Percentiles rank a stretch among this genome's conserved stretches.
Conservation (phyloP, 768 basidiomycete species). For the Boletus sp. region DNA sequence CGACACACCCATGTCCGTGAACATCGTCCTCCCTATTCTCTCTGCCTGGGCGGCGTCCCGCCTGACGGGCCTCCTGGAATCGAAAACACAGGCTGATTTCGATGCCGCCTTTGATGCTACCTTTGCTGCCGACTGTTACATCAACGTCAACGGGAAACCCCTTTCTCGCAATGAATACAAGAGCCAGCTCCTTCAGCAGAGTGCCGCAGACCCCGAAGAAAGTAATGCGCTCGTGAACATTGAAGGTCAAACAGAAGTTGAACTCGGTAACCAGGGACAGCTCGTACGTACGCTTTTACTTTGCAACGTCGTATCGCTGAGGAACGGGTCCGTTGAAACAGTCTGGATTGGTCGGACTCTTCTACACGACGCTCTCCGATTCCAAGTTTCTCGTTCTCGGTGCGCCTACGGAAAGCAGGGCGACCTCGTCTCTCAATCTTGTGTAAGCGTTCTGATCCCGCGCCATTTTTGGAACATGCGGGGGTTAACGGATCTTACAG, state of each 20-base stretch:
- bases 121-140: constrained; percentile 33
- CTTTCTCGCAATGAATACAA: constrained; percentile 41
- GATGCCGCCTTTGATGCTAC: constrained; percentile 39
- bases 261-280: constrained; percentile 24
- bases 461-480: not conserved
- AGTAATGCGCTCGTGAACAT: constrained; percentile 19
- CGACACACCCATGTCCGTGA: constrained; percentile 19
- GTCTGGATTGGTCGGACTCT: constrained; percentile 35
- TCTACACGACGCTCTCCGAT: constrained; percentile 36
- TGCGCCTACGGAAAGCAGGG: constrained; percentile 29
- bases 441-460: constrained; percentile 26
- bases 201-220: constrained; percentile 19
- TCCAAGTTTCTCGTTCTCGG: constrained; percentile 33
- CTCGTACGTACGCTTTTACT: constrained; percentile 16
- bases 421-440: constrained; percentile 38
- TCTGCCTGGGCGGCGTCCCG: constrained; percentile 40
- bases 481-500: constrained; percentile 6
- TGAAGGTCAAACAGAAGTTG: constrained; percentile 26
- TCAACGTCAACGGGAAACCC: constrained; percentile 41
- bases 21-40: constrained; percentile 40
- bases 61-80: constrained; percentile 37
- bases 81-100: constrained; percentile 36
- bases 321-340: not conserved
- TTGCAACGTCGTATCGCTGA: not conserved
- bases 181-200: constrained; percentile 31